A percentile compares a stretch with the other conserved stretches of the same genome.
These are phyloP conservation scores for Penicillium corylophilum DNA, from an alignment of 2,329 filamentous ascomycete genomes.

Conservation along the genomic window DNA sequence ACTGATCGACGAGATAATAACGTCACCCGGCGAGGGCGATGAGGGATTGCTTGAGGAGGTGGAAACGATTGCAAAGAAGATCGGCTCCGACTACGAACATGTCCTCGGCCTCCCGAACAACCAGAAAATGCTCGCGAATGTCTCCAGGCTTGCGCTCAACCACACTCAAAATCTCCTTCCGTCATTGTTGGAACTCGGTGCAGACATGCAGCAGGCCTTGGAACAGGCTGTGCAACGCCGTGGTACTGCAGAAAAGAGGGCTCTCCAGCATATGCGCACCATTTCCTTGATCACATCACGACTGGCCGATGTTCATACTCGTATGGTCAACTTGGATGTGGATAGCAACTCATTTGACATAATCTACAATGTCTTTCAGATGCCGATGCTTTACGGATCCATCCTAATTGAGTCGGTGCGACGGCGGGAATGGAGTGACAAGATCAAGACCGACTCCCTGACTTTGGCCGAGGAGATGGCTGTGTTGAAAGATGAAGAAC, in stretches of 20 bases:
- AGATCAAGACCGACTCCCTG: conserved; percentile 82
- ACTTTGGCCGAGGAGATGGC: conserved; percentile 91
- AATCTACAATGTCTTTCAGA: conserved; percentile 73
- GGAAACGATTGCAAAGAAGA: conserved; percentile 79
- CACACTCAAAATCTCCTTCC: conserved; percentile 65
- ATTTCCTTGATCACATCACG: conserved; percentile 78
- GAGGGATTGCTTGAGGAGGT: conserved; percentile 76
- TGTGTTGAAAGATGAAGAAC: conserved; percentile 86
- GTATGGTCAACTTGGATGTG: conserved; percentile 69
- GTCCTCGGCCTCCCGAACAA: conserved; percentile 67
- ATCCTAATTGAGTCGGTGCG: conserved; percentile 82
- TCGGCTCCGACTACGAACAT: conserved; percentile 80
- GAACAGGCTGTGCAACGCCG: conserved; percentile 59
- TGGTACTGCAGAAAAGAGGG: conserved; percentile 65
- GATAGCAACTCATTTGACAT: conserved; percentile 81
- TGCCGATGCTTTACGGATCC: conserved; percentile 87
- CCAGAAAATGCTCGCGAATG: conserved; percentile 61
- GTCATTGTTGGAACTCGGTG: conserved; percentile 56
- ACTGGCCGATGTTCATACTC: conserved; percentile 69
- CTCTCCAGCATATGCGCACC: conserved; percentile 73
- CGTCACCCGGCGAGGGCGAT: conserved; percentile 63
- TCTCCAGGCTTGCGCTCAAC: conserved; percentile 63
- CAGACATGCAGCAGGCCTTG: conserved; percentile 54
- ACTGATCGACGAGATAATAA: conserved; percentile 39
- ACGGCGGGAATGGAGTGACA: conserved; percentile 86